Evolutionary conservation across 1,284 basidiomycete genomes (phyloP), one percentile per base, ranked within the genome.

Genomic region (Ustilago trichophora): DNA sequence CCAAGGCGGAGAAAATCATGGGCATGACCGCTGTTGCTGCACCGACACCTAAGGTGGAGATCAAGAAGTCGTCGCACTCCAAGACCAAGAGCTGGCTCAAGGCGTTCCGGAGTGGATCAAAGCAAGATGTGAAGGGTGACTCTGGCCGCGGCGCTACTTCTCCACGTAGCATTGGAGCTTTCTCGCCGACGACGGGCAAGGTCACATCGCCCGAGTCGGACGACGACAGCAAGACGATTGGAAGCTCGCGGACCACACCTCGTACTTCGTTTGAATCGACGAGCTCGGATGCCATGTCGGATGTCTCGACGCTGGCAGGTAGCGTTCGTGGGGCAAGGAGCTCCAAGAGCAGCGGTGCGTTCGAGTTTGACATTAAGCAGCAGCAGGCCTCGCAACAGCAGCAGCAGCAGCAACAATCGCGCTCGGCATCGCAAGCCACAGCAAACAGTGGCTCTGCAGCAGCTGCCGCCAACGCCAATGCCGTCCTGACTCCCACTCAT

Each of bases 1-100:
- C 65, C 7, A 78, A 75, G 38, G 76, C 76, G 19, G 76, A 78
- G 37, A 66, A 75, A 25, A 65, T 78, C 22, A 69, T 75, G 36
- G 71, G 67, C 46, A 73, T 75, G 46, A 74, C 71, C 13, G 47
- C 71, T 19, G 67, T 64, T 2, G 67, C 65, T 21, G 46, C 63
- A 3, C 34, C 48, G 19, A 25, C 37, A 12, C 25, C 41, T 11
- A 12, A 46, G 6, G 13, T 38, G 19, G 27, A 40, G 19, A 25
- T 34, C 13, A 74, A 66, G 40, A 60, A 59, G 26, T 48, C 48
- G 46, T 31, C 49, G 13, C 69, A 75, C 38, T 75, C 72, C 31
- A 72, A 71, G 32, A 75, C 76, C 34, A 74, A 74, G 43, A 70
- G 64, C 49, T 78, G 76, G 76, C 59, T 78, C 25, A 65, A 75